Evolutionary conservation across 768 basidiomycete genomes (phyloP).

Genomic region (Termitomyces sp.): DNA sequence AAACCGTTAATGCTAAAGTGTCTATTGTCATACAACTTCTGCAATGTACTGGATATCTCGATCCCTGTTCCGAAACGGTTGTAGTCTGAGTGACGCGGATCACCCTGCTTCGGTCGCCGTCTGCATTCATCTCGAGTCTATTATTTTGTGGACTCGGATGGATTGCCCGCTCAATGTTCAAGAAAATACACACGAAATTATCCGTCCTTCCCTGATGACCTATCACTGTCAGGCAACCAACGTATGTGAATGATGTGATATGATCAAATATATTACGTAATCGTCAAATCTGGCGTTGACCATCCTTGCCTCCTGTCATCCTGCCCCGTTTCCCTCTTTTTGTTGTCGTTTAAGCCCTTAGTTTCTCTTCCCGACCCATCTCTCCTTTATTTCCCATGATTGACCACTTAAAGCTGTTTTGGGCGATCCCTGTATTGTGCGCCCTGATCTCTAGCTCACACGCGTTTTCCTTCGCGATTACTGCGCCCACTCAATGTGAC

Average conservation of each 20-base stretch:
- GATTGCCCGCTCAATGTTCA: background rate
- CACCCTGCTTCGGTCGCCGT: background rate
- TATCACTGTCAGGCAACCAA: background rate
- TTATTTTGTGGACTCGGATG: background rate
- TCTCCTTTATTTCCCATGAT: conserved; percentile 14
- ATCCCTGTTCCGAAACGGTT: too few relatives aligned
- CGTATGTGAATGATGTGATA: background rate
- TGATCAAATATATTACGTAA: conserved; percentile 12
- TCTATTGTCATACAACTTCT: too few relatives aligned
- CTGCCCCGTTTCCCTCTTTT: background rate
- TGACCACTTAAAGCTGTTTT: background rate
- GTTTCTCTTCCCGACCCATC: conserved; percentile 14
- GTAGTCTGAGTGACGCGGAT: too few relatives aligned
- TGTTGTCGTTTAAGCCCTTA: conserved; percentile 5
- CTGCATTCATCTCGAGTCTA: background rate
- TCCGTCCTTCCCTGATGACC: too few relatives aligned
- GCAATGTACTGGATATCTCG: too few relatives aligned
- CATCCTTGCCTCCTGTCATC: background rate
- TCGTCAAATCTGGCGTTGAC: background rate
- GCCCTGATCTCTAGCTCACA: conserved; percentile 14
- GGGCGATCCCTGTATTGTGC: conserved; percentile 20
- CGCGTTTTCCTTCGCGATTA: conserved; percentile 43
- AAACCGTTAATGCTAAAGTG: too few relatives aligned
- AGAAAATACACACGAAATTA: background rate
- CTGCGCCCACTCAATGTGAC: conserved; percentile 53